Evolutionary conservation across 2,329 filamentous ascomycete genomes (phyloP).

Genomic region (Conoideocrella luteorostrata): DNA sequence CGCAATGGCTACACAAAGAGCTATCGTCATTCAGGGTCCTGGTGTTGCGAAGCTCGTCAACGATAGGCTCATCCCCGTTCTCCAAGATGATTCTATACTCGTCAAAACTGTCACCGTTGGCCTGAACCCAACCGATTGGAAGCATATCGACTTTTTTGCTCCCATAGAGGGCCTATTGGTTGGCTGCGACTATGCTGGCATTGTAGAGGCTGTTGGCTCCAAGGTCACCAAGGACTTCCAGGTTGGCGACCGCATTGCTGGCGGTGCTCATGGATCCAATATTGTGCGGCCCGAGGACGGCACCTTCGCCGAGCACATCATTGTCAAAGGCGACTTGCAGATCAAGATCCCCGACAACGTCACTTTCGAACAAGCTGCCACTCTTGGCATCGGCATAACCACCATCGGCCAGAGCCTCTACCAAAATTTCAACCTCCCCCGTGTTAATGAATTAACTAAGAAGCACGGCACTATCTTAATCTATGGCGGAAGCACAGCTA

Average conservation of each 20-base stretch:
- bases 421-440: slow-evolving; percentile 32
- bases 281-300: slow-evolving; percentile 14
- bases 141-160: slow-evolving; percentile 23
- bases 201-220: slow-evolving; percentile 20
- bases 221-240: slow-evolving; percentile 8
- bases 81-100: slow-evolving; percentile 18
- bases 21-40: slow-evolving; percentile 8
- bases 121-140: slow-evolving; percentile 30
- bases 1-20: slow-evolving; percentile 7
- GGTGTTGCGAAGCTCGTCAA: slow-evolving; percentile 8
- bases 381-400: slow-evolving; percentile 31
- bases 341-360: slow-evolving; percentile 38
- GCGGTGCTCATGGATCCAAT: slow-evolving; percentile 18
- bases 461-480: slow-evolving; percentile 34
- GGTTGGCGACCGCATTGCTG: slow-evolving; percentile 21
- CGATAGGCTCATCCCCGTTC: slow-evolving; percentile 9
- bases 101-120: slow-evolving; percentile 27
- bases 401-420: slow-evolving; percentile 39
- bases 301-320: slow-evolving; percentile 25
- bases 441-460: too few species aligned
- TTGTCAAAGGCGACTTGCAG: slow-evolving; percentile 33
- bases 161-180: slow-evolving; percentile 20
- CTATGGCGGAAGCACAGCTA: slow-evolving; percentile 47
- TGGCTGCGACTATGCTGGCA: slow-evolving; percentile 29
- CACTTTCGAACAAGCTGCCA: slow-evolving; percentile 40